Evolutionary conservation across 495 filamentous ascomycete species (phyloP), one percentile per base, ranked within the genome.

Genomic region (Neurospora sp.): DNA sequence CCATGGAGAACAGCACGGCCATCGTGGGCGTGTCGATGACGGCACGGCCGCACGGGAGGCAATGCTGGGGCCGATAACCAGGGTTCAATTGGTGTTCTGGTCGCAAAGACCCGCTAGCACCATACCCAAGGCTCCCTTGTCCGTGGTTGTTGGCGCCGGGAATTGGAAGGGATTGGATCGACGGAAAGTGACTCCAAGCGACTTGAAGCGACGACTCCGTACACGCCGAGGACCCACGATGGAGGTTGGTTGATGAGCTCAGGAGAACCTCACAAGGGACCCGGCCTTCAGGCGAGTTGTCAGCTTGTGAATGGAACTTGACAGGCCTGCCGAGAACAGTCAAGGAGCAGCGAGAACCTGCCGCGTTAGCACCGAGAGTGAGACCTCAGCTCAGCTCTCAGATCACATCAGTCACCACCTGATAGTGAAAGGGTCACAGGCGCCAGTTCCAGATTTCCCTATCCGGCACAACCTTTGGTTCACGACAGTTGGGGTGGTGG

Each of bases 41-140:
- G 73, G 73, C 73, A 74, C 35, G 73, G 73, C 73, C 69, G 70
- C 73, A 74, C 35, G 70, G 73, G 69, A 72, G 70, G 69, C 70
- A 42, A 71, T 40, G 20, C 20, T 53, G 35, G 46, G 40, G 38
- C 44, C 22, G 53, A 27, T 12, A 35, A 31, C 3, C 12, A 61
- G 22, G 39, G 70, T 40, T 40, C 53, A 70, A 73, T 69, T 61
- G 53, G 53, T 16, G 12, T 35, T 61, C 3, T 61, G 22, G 22
- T 16, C 12, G 14, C 11, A 11, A 61, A 31, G 53, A 31, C 53
- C 53, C 12, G 53, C 53, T 61, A 61, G 53, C 22, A 61, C 53
- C 12, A 35, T 27, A 35, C 27, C 22, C 53, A 61, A 61, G 53
- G 53, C 53, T 61, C 22, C 53, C 53, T 61, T 61, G 53, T 61